phyloP scores from a whole-genome alignment of 2,329 filamentous ascomycete genomes.

The Pseudomassariella vexata region DNA sequence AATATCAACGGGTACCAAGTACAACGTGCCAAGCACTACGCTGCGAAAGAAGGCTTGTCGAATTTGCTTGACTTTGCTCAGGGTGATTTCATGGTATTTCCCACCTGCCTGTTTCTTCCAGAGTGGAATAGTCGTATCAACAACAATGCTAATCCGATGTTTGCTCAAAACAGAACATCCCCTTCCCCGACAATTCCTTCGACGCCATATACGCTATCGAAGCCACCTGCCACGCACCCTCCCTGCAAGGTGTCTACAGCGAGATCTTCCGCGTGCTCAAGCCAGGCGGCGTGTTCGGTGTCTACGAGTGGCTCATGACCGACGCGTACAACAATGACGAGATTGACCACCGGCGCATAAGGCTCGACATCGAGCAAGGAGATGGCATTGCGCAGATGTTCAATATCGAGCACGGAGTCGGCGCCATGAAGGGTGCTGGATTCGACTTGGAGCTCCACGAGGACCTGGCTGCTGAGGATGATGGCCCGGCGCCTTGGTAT shows the following conservation, averaged over 20 bases:
- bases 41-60: constrained; percentile 57
- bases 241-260: constrained; percentile 65
- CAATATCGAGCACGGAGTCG: constrained; percentile 58
- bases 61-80: constrained; percentile 63
- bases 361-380: constrained; percentile 70
- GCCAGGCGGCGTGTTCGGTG: constrained; percentile 69
- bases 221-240: constrained; percentile 69
- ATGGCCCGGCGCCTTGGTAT: constrained; percentile 63
- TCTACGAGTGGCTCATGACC: constrained; percentile 80
- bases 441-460: constrained; percentile 63
- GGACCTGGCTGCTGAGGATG: constrained; percentile 61
- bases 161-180: constrained; percentile 61
- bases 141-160: background rate
- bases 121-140: background rate
- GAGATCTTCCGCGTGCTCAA: constrained; percentile 72
- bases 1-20: constrained; percentile 84
- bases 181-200: constrained; percentile 65
- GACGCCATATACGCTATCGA: constrained; percentile 76
- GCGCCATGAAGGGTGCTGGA: constrained; percentile 62
- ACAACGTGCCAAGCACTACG: constrained; percentile 63
- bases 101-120: background rate
- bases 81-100: constrained; percentile 67
- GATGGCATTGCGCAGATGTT: constrained; percentile 78
- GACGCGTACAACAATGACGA: constrained; percentile 67
- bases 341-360: constrained; percentile 60